phyloP scores from a whole-genome alignment of 75 land plant genomes.

The Cryptomeria japonica region DNA sequence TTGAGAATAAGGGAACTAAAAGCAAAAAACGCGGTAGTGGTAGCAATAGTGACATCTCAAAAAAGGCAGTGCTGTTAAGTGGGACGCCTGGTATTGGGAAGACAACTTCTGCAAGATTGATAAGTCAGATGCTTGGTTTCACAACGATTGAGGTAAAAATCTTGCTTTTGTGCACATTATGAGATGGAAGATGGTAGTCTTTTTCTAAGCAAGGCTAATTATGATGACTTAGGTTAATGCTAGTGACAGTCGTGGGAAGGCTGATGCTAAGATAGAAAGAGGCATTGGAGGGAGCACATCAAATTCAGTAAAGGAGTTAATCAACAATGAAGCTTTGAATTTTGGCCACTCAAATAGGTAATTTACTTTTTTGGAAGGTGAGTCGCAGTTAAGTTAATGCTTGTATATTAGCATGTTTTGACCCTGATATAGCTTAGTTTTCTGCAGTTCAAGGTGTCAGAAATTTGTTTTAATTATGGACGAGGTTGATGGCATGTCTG shows the following conservation, averaged over 20 bases:
- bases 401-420: conserved; percentile 3
- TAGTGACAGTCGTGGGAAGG: conserved; percentile 96
- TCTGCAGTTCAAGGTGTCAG: conserved; percentile 47
- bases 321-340: conserved; percentile 78
- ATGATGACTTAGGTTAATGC: conserved; percentile 84
- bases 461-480: conserved; percentile 96
- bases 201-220: neutral
- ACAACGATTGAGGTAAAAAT: conserved; percentile 82
- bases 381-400: neutral
- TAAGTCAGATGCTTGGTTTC: conserved; percentile 85
- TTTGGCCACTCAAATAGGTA: conserved; percentile 30
- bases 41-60: conserved; percentile 31
- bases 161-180: conserved; percentile 5
- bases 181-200: neutral
- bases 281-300: conserved; percentile 90
- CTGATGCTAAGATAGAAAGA: conserved; percentile 77
- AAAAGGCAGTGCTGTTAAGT: conserved; percentile 87
- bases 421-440: neutral
- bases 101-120: conserved; percentile 89
- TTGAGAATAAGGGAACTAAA: conserved; percentile 42
- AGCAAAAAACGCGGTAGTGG: conserved; percentile 70
- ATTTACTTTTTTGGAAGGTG: conserved; percentile 6
- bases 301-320: conserved; percentile 94
- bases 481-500: conserved; percentile 99
- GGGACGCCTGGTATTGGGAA: conserved; percentile 98